Evolutionary conservation across 306 rosid species (phyloP).

Genomic region (Pyrus bretschneideri): DNA sequence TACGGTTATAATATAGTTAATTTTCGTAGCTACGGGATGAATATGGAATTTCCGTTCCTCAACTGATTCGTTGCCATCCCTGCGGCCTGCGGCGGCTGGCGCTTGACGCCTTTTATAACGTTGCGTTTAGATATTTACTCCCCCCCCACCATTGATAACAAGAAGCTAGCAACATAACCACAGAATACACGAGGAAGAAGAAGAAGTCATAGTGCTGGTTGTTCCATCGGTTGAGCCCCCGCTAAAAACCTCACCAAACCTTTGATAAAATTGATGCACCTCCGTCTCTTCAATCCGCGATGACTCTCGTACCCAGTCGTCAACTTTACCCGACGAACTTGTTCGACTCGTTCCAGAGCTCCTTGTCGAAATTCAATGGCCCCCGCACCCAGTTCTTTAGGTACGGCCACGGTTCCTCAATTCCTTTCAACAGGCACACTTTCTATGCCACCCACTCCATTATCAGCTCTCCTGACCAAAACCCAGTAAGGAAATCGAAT

Average conservation of each 20-base stretch:
- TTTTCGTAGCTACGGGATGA: too few relatives aligned
- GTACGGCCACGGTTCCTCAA: constrained; percentile 32
- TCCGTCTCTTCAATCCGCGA: constrained; percentile 7
- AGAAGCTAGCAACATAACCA: not conserved
- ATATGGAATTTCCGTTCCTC: too few relatives aligned
- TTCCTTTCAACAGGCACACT: constrained; percentile 22
- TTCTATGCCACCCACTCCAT: constrained; percentile 13
- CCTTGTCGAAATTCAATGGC: constrained; percentile 39
- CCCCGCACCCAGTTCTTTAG: constrained; percentile 40
- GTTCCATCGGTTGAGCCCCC: not conserved
- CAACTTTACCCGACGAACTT: constrained; percentile 60
- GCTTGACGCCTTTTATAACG: too few relatives aligned
- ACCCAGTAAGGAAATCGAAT: constrained; percentile 24
- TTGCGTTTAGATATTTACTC: not conserved
- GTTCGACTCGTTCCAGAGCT: constrained; percentile 55
- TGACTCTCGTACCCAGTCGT: constrained; percentile 71
- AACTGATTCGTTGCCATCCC: too few relatives aligned
- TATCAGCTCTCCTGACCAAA: constrained; percentile 11
- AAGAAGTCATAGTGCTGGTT: not conserved
- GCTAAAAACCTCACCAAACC: not conserved
- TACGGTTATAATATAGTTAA: too few relatives aligned
- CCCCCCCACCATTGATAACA: constrained; percentile 11
- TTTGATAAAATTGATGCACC: not conserved
- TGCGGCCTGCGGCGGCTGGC: too few relatives aligned
- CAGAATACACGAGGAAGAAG: not conserved